Percentiles rank a stretch among this genome's conserved stretches.
phyloP scores from a whole-genome alignment of 257 asterid species.

The Fraxinus americana region DNA sequence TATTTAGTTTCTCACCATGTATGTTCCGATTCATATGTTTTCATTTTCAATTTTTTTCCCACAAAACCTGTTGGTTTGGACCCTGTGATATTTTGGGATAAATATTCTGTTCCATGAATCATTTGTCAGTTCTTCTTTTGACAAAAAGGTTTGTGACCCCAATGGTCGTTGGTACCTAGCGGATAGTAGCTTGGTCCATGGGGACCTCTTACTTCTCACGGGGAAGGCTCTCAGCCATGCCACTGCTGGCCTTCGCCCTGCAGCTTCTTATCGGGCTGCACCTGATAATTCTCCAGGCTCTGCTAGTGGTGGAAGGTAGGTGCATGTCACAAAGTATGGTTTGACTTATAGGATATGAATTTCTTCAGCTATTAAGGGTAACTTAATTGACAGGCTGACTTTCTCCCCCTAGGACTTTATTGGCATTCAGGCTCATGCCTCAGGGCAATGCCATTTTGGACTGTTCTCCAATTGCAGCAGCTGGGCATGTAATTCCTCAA shows the following conservation, averaged over 20 bases:
- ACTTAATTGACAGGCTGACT: slow-evolving; percentile 30
- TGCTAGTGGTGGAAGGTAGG: slow-evolving; percentile 70
- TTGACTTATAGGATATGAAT: slow-evolving; percentile 22
- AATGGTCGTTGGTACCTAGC: slow-evolving; percentile 98
- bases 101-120: slow-evolving; percentile 24
- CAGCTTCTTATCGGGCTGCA: slow-evolving; percentile 61
- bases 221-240: slow-evolving; percentile 95
- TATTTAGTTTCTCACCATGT: slow-evolving; percentile 12
- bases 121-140: slow-evolving; percentile 31
- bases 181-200: slow-evolving; percentile 70
- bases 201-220: slow-evolving; percentile 84
- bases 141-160: slow-evolving; percentile 80
- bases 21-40: slow-evolving; percentile 1
- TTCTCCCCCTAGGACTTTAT: slow-evolving; percentile 70
- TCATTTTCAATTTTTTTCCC: slow-evolving; percentile 10
- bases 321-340: slow-evolving; percentile 16
- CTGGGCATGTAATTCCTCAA: slow-evolving; percentile 93
- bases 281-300: slow-evolving; percentile 51
- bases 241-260: slow-evolving; percentile 91
- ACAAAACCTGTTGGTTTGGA: slow-evolving; percentile 8
- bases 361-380: slow-evolving; percentile 22
- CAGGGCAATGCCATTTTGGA: slow-evolving; percentile 91
- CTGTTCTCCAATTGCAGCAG: slow-evolving; percentile 81
- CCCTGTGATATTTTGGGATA: slow-evolving; percentile 1
- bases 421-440: slow-evolving; percentile 92